phyloP scores from a whole-genome alignment of 495 filamentous ascomycete species.

The Trichoderma asperelloides region DNA sequence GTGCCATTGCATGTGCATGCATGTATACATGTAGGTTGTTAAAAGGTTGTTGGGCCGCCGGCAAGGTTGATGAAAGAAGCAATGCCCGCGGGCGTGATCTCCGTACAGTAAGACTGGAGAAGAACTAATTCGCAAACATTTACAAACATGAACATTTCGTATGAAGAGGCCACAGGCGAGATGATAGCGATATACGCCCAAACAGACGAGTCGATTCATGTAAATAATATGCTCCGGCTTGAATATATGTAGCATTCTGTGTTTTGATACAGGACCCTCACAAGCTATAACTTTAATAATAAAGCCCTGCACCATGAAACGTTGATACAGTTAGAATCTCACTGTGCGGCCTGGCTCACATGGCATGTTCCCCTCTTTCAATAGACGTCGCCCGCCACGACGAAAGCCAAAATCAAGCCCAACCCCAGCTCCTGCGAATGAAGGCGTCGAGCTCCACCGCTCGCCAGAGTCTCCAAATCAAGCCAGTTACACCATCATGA shows the following conservation, averaged over 20 bases:
- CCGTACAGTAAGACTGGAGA: neutral
- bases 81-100: neutral
- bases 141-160: neutral
- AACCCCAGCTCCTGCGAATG: neutral
- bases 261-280: no score
- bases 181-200: no score
- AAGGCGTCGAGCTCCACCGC: neutral
- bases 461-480: neutral
- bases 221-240: no score
- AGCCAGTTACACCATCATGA: slow-evolving; percentile 7
- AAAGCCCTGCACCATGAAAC: no score
- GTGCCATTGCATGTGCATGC: no score
- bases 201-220: no score
- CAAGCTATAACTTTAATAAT: no score
- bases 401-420: neutral
- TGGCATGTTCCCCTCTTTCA: neutral
- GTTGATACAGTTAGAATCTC: no score
- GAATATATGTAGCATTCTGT: no score
- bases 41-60: neutral
- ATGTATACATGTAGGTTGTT: neutral
- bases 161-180: no score
- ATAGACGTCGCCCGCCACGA: neutral
- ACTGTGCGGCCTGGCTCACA: neutral
- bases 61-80: neutral
- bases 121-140: neutral